Percentiles rank a stretch among this genome's conserved stretches.
phyloP scores from a whole-genome alignment of 225 moss, liverwort and hornwort species.

The Polytrichum commune region DNA sequence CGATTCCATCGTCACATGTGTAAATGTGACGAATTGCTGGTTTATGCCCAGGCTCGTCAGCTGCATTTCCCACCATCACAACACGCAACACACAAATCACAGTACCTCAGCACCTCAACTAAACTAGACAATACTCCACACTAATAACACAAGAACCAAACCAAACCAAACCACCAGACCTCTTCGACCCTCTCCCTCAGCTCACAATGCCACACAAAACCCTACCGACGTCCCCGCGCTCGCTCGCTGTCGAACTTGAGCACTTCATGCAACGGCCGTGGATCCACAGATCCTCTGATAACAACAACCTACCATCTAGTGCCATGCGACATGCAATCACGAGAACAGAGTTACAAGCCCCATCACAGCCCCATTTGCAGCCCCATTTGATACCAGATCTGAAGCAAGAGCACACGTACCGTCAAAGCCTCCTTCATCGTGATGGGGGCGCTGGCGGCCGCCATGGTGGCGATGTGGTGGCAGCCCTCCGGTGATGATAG shows the following conservation, averaged over 20 bases:
- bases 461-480: conserved; percentile 62
- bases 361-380: no score
- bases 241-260: no score
- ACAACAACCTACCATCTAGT: no score
- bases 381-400: no score
- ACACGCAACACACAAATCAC: neutral
- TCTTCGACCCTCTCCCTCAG: neutral
- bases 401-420: conserved; percentile 39
- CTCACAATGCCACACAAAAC: no score
- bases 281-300: no score
- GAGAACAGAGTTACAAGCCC: no score
- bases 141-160: neutral
- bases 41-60: conserved; percentile 95
- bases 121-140: neutral
- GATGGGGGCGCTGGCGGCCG: conserved; percentile 98
- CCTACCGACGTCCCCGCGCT: no score
- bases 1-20: conserved; percentile 97
- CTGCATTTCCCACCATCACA: conserved; percentile 44
- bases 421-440: conserved; percentile 98
- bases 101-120: neutral
- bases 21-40: conserved; percentile 89
- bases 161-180: neutral
- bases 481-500: neutral
- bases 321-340: no score
- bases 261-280: no score